Evolutionary conservation across 495 filamentous ascomycete species (phyloP).

Genomic region (Durotheca rogersii): DNA sequence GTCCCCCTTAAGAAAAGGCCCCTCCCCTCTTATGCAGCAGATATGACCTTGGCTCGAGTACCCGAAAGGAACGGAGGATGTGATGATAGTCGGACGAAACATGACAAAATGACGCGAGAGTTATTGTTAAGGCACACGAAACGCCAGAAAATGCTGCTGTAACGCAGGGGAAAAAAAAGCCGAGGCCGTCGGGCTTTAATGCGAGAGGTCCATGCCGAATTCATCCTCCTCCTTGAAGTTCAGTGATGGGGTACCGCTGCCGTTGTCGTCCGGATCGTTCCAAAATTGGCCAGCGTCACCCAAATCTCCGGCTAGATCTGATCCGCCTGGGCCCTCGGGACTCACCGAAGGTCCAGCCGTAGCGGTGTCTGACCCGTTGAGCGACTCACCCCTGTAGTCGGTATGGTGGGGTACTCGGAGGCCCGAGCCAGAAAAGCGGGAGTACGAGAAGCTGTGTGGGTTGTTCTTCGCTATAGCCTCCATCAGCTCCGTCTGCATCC

Average conservation of each 20-base stretch:
- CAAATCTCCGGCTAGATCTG: conserved; percentile 55
- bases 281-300: conserved; percentile 65
- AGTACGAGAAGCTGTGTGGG: conserved; percentile 71
- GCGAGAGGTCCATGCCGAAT: conserved; percentile 69
- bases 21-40: conserved; percentile 31
- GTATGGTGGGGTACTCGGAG: conserved; percentile 92
- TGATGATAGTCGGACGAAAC: conserved; percentile 9
- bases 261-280: conserved; percentile 65
- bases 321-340: conserved; percentile 65
- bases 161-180: conserved; percentile 12
- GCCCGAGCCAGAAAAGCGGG: conserved; percentile 77
- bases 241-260: conserved; percentile 51
- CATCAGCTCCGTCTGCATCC: conserved; percentile 89
- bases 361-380: conserved; percentile 48
- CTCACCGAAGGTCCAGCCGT: conserved; percentile 57
- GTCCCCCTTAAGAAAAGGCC: conserved; percentile 24
- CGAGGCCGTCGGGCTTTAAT: conserved; percentile 15
- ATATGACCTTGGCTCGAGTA: conserved; percentile 21
- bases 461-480: conserved; percentile 81
- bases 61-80: conserved; percentile 23
- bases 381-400: conserved; percentile 78
- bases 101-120: conserved; percentile 28
- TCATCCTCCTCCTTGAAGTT: conserved; percentile 93
- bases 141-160: conserved; percentile 23
- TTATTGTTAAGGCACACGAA: conserved; percentile 17